Evolutionary conservation across 2,329 filamentous ascomycete genomes (phyloP), one percentile per base, ranked within the genome.

Genomic region (Penicillium carneum): DNA sequence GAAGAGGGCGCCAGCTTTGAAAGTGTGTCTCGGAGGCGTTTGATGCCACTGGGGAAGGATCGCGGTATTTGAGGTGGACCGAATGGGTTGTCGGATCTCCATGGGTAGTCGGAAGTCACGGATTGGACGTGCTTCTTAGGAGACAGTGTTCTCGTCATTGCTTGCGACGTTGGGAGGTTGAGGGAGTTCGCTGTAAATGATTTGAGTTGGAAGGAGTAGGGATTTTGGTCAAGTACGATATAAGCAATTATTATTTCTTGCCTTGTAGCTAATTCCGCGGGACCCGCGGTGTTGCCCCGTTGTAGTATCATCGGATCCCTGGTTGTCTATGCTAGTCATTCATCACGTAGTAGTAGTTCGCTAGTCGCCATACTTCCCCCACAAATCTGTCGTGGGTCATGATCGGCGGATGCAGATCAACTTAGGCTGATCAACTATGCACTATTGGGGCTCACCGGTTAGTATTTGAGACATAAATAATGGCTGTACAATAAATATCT

Each of bases 21-120:
- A 4, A 79, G 67, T 1, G 76, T 74, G 43, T 75, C 68, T 42
- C 75, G 76, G 33, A 79, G 63, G n/a, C 73, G 74, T 46, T 67
- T 67, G 29, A 78, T 78, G 20, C 74, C 70, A 7, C 64, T 64
- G 8, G 72, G 67, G 36, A 73, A 69, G 9, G 74, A 69, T 16
- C 56, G 67, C 1, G 69, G 63, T 18, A 72, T 64, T 11, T 66
- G 67, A 54, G 75, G 73, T 7, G 74, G 72, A 16, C 72, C 72
- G 46, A 76, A 77, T 2, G 74, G 73, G 9, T 63, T 68, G 42
- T 76, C 73, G 53, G 71, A 71, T 39, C 67, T 71, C 73, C 72
- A 76, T 38, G 72, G 69, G 29, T 61, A 64, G 31, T 74, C 71
- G 2, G 73, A 73, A 34, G 60, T 58, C 47, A 70, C 51, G 14